phyloP scores from a whole-genome alignment of 192 early-diverging fungal species.

The Entomortierella chlamydospora region DNA sequence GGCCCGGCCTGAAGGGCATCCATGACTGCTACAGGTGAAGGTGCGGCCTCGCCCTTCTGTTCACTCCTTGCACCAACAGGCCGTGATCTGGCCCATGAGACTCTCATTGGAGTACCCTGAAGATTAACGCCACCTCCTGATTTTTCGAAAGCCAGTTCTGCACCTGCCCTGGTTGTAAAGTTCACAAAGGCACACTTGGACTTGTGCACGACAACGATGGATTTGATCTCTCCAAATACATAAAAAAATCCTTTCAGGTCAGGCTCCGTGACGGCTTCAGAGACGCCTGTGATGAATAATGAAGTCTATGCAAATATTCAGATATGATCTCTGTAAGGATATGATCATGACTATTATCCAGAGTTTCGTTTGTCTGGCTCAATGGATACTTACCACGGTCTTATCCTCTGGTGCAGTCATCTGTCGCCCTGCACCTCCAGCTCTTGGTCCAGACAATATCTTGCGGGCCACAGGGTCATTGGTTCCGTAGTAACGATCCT shows the following conservation, averaged over 20 bases:
- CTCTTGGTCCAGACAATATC: slow-evolving; percentile 72
- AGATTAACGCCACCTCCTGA: slow-evolving; percentile 78
- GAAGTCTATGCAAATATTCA: slow-evolving; percentile 66
- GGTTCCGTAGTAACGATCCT: slow-evolving; percentile 92
- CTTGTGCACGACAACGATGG: slow-evolving; percentile 82
- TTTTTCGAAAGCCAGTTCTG: slow-evolving; percentile 85
- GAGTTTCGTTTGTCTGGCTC: neutral
- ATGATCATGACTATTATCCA: too few relatives aligned
- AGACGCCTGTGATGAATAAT: slow-evolving; percentile 87
- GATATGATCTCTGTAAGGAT: neutral
- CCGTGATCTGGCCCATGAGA: slow-evolving; percentile 87
- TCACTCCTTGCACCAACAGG: slow-evolving; percentile 77
- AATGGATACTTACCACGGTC: slow-evolving; percentile 66
- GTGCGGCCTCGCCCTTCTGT: slow-evolving; percentile 34
- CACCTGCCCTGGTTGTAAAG: slow-evolving; percentile 80
- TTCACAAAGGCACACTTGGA: slow-evolving; percentile 93
- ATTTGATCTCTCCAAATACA: slow-evolving; percentile 91
- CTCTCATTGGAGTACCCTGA: slow-evolving; percentile 74
- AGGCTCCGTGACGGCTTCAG: slow-evolving; percentile 72
- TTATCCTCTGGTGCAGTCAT: slow-evolving; percentile 82
- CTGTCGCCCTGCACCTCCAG: slow-evolving; percentile 57
- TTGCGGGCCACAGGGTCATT: slow-evolving; percentile 96
- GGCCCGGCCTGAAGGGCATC: slow-evolving; percentile 50
- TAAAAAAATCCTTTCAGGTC: slow-evolving; percentile 83
- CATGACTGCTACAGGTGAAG: slow-evolving; percentile 32